Evolutionary conservation across 192 early-diverging fungal genomes (phyloP).

Genomic region (Cetraspora pellucida): DNA sequence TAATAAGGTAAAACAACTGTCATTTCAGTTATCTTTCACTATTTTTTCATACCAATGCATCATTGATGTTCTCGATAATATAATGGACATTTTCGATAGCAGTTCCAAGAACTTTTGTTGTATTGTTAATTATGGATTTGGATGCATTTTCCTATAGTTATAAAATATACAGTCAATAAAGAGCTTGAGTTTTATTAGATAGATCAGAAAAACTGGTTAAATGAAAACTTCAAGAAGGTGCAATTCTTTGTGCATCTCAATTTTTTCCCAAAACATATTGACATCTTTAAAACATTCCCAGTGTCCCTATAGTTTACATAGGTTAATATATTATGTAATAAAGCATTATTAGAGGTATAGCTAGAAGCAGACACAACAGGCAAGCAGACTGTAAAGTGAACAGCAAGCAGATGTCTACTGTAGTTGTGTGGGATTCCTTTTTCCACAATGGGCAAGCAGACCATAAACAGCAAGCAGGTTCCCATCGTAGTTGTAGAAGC

Average conservation of each 20-base stretch:
- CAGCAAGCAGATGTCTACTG: conserved; percentile 36
- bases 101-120: conserved; percentile 25
- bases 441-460: conserved; percentile 37
- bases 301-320: conserved; percentile 28
- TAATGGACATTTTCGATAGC: conserved; percentile 12
- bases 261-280: conserved; percentile 27
- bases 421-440: conserved; percentile 38
- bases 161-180: conserved; percentile 33
- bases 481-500: conserved; percentile 35
- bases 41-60: conserved; percentile 23
- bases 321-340: conserved; percentile 19
- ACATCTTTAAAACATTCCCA: conserved; percentile 30
- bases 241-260: conserved; percentile 33
- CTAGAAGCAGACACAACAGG: conserved; percentile 30
- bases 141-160: conserved; percentile 14
- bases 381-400: conserved; percentile 36
- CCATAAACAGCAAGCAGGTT: conserved; percentile 32
- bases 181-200: conserved; percentile 18
- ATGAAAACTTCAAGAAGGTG: conserved; percentile 21
- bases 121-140: conserved; percentile 10
- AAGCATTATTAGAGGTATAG: conserved; percentile 16
- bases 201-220: conserved; percentile 27
- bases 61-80: conserved; percentile 27
- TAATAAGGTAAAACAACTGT: conserved; percentile 26
- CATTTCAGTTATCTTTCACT: conserved; percentile 18